Percentiles rank a stretch among this genome's conserved stretches.
Evolutionary conservation across 2,329 filamentous ascomycete species (phyloP).

Genomic region (Fonsecaea pugnacius): DNA sequence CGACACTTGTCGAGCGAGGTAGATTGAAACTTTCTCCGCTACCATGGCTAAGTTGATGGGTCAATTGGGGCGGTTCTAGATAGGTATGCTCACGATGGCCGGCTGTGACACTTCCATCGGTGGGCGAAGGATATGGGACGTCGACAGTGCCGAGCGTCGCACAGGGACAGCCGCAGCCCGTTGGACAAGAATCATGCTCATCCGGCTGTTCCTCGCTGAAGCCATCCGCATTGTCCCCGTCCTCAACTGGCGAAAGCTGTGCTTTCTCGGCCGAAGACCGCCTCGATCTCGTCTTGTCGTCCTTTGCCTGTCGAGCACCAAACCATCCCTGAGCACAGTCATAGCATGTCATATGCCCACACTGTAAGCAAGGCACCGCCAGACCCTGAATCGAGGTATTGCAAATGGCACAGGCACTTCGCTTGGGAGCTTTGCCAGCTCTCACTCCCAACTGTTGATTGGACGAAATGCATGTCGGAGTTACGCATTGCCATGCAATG

Average conservation of each 20-base stretch:
- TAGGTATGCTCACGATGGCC: slow-evolving; percentile 7
- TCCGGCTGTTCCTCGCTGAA: slow-evolving; percentile 11
- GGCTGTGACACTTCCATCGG: neutral
- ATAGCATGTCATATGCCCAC: slow-evolving; percentile 54
- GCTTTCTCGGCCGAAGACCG: slow-evolving; percentile 31
- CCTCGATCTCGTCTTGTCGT: slow-evolving; percentile 8
- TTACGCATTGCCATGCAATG: slow-evolving; percentile 37
- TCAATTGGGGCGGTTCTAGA: slow-evolving; percentile 6
- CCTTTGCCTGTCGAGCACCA: slow-evolving; percentile 29
- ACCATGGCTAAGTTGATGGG: slow-evolving; percentile 16
- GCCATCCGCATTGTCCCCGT: slow-evolving; percentile 26
- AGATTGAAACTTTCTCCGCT: slow-evolving; percentile 13
- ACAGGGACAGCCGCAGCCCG: slow-evolving; percentile 55
- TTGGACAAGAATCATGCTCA: slow-evolving; percentile 44
- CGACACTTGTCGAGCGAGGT: slow-evolving; percentile 23
- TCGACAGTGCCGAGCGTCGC: slow-evolving; percentile 45
- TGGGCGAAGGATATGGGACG: slow-evolving; percentile 40
- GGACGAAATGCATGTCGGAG: slow-evolving; percentile 42
- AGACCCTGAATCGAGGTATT: slow-evolving; percentile 50
- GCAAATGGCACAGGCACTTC: slow-evolving; percentile 51
- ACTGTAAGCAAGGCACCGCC: slow-evolving; percentile 52
- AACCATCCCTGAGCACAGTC: slow-evolving; percentile 52
- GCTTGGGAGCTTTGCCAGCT: slow-evolving; percentile 24
- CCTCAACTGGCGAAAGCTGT: slow-evolving; percentile 25
- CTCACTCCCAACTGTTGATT: slow-evolving; percentile 25